Percentiles rank a stretch among this genome's conserved stretches.
Evolutionary conservation across 2,329 filamentous ascomycete genomes (phyloP).

Genomic region (Trichoderma sp.): DNA sequence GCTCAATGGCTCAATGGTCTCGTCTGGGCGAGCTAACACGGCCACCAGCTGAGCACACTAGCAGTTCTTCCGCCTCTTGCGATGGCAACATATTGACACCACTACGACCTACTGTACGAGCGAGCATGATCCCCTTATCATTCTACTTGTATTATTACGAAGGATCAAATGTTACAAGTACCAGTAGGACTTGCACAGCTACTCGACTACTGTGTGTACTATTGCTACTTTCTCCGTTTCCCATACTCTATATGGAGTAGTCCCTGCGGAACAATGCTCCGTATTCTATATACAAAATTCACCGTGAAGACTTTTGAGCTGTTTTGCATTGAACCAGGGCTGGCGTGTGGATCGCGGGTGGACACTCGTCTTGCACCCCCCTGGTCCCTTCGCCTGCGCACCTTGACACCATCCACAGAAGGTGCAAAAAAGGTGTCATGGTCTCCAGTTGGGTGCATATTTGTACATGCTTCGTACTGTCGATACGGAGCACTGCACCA

Average conservation of each 20-base stretch:
- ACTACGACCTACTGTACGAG: neutral
- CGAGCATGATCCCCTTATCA: neutral
- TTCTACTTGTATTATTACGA: neutral
- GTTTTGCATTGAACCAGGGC: conserved; percentile 19
- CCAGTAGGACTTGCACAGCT: neutral
- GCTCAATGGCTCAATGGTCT: neutral
- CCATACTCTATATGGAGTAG: neutral
- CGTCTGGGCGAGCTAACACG: neutral
- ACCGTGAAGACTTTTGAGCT: conserved; percentile 4
- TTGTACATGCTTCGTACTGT: conserved; percentile 1
- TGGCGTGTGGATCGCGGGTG: conserved; percentile 8
- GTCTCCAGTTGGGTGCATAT: conserved; percentile 6
- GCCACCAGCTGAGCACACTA: neutral
- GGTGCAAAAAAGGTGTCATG: neutral
- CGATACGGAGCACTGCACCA: neutral
- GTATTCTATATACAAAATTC: neutral
- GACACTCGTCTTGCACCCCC: conserved; percentile 2
- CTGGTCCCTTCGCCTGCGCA: conserved; percentile 9
- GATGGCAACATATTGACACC: neutral
- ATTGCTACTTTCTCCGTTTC: neutral
- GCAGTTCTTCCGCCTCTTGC: neutral
- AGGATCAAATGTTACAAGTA: neutral
- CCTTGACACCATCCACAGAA: conserved; percentile 11
- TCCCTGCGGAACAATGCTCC: neutral
- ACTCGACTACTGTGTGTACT: neutral